These are phyloP conservation scores for Trichoderma asperellum DNA, from an alignment of 2,329 filamentous ascomycete genomes.

Conservation along the genomic window DNA sequence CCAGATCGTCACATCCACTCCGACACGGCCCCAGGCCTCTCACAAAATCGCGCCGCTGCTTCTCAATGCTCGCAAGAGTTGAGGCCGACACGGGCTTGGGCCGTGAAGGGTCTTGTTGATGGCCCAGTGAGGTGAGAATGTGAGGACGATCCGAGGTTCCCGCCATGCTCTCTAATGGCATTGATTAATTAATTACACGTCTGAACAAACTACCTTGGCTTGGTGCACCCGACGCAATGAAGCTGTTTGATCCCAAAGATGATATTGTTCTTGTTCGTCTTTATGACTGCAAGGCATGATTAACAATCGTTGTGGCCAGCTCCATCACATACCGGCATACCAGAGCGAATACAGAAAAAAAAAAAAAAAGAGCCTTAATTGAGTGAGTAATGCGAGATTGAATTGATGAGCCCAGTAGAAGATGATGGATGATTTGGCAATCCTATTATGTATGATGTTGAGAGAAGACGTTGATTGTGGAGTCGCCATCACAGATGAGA, in stretches of 20 bases:
- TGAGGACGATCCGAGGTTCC: background rate
- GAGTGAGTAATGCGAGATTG: background rate
- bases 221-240: background rate
- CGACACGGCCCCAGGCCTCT: slow-evolving; percentile 39
- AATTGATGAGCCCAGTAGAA: background rate
- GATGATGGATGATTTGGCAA: background rate
- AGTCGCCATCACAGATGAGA: background rate
- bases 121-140: background rate
- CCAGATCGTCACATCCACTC: slow-evolving; percentile 55
- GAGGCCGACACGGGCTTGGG: slow-evolving; percentile 52
- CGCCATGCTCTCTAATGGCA: background rate
- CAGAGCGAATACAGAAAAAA: background rate
- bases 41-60: slow-evolving; percentile 41
- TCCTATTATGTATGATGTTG: background rate
- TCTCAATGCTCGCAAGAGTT: slow-evolving; percentile 47
- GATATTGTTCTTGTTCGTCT: background rate
- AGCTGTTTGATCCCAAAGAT: background rate
- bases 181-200: background rate
- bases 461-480: background rate
- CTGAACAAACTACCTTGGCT: background rate
- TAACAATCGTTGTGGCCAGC: background rate
- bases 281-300: background rate
- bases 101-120: slow-evolving; percentile 31
- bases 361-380: too few relatives aligned
- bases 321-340: background rate